phyloP scores from a whole-genome alignment of 495 filamentous ascomycete genomes.

The Astrothelium subdiscretum region DNA sequence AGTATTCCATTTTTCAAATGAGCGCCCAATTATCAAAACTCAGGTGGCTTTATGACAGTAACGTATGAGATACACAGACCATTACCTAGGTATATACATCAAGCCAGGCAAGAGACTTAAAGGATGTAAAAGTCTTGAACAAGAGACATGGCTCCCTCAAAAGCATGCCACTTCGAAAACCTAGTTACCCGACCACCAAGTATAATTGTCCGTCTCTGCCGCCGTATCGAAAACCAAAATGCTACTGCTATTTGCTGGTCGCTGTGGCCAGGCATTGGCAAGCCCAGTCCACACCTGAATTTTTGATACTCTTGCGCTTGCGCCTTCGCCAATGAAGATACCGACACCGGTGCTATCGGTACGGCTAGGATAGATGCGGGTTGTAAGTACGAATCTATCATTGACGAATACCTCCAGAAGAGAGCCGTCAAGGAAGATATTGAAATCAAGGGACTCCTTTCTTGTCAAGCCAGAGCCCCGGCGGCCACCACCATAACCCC shows the following conservation, averaged over 20 bases:
- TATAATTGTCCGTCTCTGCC: slow-evolving; percentile 28
- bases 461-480: neutral
- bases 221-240: slow-evolving; percentile 26
- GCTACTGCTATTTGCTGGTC: slow-evolving; percentile 24
- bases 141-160: too few relatives aligned
- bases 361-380: slow-evolving; percentile 26
- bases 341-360: slow-evolving; percentile 24
- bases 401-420: slow-evolving; percentile 28
- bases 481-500: neutral
- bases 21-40: too few relatives aligned
- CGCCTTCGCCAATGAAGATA: slow-evolving; percentile 20
- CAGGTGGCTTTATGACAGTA: too few relatives aligned
- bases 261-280: slow-evolving; percentile 22
- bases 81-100: too few relatives aligned
- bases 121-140: too few relatives aligned
- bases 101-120: too few relatives aligned
- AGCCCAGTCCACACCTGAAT: slow-evolving; percentile 18
- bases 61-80: too few relatives aligned
- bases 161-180: too few relatives aligned
- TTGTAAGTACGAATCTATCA: slow-evolving; percentile 27
- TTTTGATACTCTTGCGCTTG: slow-evolving; percentile 16
- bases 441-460: slow-evolving; percentile 22
- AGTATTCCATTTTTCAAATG: too few relatives aligned
- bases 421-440: slow-evolving; percentile 27
- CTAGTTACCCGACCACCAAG: slow-evolving; percentile 28